These are phyloP conservation scores for Pisolithus microcarpus DNA, from an alignment of 768 basidiomycete species.

Conservation along the genomic window DNA sequence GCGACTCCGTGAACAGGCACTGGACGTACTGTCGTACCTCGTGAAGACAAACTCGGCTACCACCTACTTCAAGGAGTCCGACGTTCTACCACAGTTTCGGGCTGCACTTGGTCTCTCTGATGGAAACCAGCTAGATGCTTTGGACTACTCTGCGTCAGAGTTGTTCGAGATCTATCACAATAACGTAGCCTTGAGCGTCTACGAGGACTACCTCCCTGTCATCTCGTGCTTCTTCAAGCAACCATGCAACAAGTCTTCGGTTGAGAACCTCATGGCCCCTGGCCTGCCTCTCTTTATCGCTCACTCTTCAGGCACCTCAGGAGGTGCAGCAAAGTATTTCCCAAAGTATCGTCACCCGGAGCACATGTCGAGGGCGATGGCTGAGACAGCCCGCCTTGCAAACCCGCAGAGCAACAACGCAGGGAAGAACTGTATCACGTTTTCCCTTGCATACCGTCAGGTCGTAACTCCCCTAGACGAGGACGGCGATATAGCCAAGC, in stretches of 20 bases:
- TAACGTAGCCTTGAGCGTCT: slow-evolving; percentile 11
- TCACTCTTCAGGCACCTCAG: slow-evolving; percentile 14
- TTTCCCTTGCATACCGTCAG: slow-evolving; percentile 14
- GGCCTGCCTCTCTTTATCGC: slow-evolving; percentile 19
- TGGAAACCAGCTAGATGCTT: too few relatives aligned
- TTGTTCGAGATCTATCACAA: slow-evolving; percentile 8
- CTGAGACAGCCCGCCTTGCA: slow-evolving; percentile 7
- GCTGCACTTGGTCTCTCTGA: too few relatives aligned
- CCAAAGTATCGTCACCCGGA: slow-evolving; percentile 17
- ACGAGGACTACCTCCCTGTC: slow-evolving; percentile 15
- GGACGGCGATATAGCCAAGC: slow-evolving; percentile 7
- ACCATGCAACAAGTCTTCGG: slow-evolving; percentile 12
- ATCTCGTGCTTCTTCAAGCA: slow-evolving; percentile 13
- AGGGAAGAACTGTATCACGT: slow-evolving; percentile 15
- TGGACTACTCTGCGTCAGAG: neutral
- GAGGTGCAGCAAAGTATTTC: slow-evolving; percentile 11
- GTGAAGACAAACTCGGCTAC: too few relatives aligned
- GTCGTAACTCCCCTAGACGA: slow-evolving; percentile 7
- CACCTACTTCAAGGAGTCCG: too few relatives aligned
- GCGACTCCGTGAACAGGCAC: too few relatives aligned
- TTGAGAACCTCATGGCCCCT: slow-evolving; percentile 16
- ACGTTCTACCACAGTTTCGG: too few relatives aligned
- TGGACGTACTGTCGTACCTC: too few relatives aligned
- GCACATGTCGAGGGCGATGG: slow-evolving; percentile 11
- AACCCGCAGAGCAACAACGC: slow-evolving; percentile 4